Evolutionary conservation across 805 yeast species (phyloP).

Genomic region (Aciculoconidium aculeatum): DNA sequence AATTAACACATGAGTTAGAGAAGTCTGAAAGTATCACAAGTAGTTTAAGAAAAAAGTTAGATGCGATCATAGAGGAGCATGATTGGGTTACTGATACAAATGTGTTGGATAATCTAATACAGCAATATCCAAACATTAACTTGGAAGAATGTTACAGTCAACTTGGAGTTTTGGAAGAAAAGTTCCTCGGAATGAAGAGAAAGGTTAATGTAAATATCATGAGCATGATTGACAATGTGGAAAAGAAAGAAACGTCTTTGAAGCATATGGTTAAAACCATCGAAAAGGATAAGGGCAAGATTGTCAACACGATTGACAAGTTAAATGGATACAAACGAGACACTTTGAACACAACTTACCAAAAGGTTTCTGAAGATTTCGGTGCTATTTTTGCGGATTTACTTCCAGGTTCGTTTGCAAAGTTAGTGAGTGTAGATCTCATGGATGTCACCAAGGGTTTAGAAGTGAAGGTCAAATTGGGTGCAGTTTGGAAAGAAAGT

Average conservation of each 20-base stretch:
- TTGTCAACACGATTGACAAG: conserved; percentile 78
- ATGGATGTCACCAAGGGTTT: conserved; percentile 84
- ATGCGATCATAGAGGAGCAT: conserved; percentile 45
- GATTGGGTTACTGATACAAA: conserved; percentile 72
- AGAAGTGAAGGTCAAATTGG: conserved; percentile 84
- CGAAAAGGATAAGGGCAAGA: conserved; percentile 82
- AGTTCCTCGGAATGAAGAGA: conserved; percentile 64
- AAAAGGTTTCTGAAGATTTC: conserved; percentile 81
- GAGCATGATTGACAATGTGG: conserved; percentile 89
- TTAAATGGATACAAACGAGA: conserved; percentile 81
- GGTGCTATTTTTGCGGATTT: conserved; percentile 86
- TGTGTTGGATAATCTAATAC: conserved; percentile 49
- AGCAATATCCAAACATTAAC: conserved; percentile 58
- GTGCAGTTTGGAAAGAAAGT: conserved; percentile 93
- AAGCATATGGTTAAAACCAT: conserved; percentile 79
- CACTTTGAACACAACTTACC: conserved; percentile 78
- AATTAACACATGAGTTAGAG: conserved; percentile 50
- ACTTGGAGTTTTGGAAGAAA: conserved; percentile 48
- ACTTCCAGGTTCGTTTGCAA: conserved; percentile 85
- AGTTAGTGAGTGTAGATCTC: conserved; percentile 75
- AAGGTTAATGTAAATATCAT: conserved; percentile 81
- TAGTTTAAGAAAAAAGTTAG: conserved; percentile 33
- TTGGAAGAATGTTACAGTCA: conserved; percentile 57
- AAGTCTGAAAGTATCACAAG: conserved; percentile 36
- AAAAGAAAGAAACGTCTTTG: conserved; percentile 74